These are phyloP conservation scores for Suhomyces kilbournensis DNA, from an alignment of 805 yeast species.

Conservation along the genomic window DNA sequence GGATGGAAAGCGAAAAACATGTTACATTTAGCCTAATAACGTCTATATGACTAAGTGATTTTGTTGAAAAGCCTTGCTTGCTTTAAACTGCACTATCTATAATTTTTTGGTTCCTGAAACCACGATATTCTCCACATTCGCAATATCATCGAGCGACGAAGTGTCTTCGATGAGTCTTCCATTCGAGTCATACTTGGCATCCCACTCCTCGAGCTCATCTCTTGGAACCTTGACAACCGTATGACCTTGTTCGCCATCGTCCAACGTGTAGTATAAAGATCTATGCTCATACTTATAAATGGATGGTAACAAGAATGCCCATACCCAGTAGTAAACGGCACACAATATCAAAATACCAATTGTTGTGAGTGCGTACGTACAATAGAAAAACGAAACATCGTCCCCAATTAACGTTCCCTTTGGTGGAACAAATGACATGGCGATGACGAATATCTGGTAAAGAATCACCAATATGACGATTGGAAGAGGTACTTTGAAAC, in stretches of 20 bases:
- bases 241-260: slow-evolving; percentile 39
- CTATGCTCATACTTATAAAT: slow-evolving; percentile 32
- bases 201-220: slow-evolving; percentile 33
- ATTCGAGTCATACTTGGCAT: slow-evolving; percentile 18
- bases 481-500: slow-evolving; percentile 33
- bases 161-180: slow-evolving; percentile 7
- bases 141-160: background rate
- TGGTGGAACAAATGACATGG: slow-evolving; percentile 41
- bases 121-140: background rate
- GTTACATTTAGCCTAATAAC: too few species aligned
- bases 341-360: slow-evolving; percentile 33
- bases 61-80: too few species aligned
- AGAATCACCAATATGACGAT: slow-evolving; percentile 29
- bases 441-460: slow-evolving; percentile 37
- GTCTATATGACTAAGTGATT: too few species aligned
- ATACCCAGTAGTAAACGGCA: slow-evolving; percentile 31
- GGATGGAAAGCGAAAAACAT: background rate
- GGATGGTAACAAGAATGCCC: slow-evolving; percentile 36
- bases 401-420: slow-evolving; percentile 36
- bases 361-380: slow-evolving; percentile 39
- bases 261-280: slow-evolving; percentile 24
- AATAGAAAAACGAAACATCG: slow-evolving; percentile 43
- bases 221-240: slow-evolving; percentile 34
- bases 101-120: background rate
- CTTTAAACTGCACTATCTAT: background rate